Evolutionary conservation across 371 early-diverging fungal genomes (phyloP).

Genomic region (Rhizomucor pusillus): DNA sequence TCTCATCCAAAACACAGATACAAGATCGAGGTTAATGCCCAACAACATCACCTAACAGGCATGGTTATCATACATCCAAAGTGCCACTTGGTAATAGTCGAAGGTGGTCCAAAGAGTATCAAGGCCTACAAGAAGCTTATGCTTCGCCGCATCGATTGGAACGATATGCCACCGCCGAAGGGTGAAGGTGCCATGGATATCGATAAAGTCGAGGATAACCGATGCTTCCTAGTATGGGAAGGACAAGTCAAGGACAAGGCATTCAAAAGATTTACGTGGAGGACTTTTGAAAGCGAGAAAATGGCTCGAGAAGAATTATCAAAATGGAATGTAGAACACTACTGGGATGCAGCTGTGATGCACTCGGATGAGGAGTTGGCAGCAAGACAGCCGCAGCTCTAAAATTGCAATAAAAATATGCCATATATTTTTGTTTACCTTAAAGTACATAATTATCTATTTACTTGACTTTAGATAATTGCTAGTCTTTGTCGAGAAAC

Average conservation of each 20-base stretch:
- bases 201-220: slow-evolving; percentile 60
- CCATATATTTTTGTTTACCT: too few relatives aligned
- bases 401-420: too few relatives aligned
- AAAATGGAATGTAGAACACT: slow-evolving; percentile 68
- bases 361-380: slow-evolving; percentile 38
- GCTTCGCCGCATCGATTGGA: slow-evolving; percentile 96
- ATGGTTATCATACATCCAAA: slow-evolving; percentile 71
- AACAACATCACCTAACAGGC: slow-evolving; percentile 83
- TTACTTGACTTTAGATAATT: too few relatives aligned
- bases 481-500: too few relatives aligned
- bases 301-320: slow-evolving; percentile 71
- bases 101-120: slow-evolving; percentile 90
- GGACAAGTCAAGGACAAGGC: slow-evolving; percentile 76
- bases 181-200: slow-evolving; percentile 41
- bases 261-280: slow-evolving; percentile 78
- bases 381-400: slow-evolving; percentile 33
- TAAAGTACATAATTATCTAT: too few relatives aligned
- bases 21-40: slow-evolving; percentile 91
- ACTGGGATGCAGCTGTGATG: slow-evolving; percentile 78
- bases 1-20: slow-evolving; percentile 74
- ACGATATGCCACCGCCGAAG: slow-evolving; percentile 48
- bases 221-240: slow-evolving; percentile 91
- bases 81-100: slow-evolving; percentile 84
- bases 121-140: slow-evolving; percentile 93
- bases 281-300: slow-evolving; percentile 72